Percentiles rank a stretch among this genome's conserved stretches.
Conservation (phyloP, 768 basidiomycete genomes). For the Suillus subaureus region DNA sequence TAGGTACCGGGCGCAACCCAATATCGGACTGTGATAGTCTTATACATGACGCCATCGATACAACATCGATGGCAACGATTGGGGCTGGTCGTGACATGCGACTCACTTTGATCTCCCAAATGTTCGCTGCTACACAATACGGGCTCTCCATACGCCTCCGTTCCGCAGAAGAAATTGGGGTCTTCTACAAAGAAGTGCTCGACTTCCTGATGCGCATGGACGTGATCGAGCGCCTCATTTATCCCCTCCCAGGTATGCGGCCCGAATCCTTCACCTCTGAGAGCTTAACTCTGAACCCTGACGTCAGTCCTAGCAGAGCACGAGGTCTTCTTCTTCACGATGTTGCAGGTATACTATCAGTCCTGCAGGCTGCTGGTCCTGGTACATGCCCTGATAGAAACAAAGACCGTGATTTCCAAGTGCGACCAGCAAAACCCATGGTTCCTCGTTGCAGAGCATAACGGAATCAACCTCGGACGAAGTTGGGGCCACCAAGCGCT, state of each 20-base stretch:
- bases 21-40: conserved; percentile 37
- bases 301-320: conserved; percentile 42
- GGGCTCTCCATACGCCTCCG: conserved; percentile 35
- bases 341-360: conserved; percentile 43
- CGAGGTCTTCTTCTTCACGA: conserved; percentile 45
- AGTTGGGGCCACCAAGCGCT: conserved; percentile 43
- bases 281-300: conserved; percentile 24
- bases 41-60: conserved; percentile 33
- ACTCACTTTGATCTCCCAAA: conserved; percentile 38
- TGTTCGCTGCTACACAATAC: conserved; percentile 34
- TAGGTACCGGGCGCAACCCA: conserved; percentile 44
- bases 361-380: conserved; percentile 42
- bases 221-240: conserved; percentile 38
- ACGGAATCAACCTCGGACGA: conserved; percentile 35
- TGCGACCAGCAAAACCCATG: conserved; percentile 26
- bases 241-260: conserved; percentile 39
- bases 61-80: conserved; percentile 25
- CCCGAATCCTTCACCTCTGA: neutral
- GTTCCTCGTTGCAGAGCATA: conserved; percentile 34
- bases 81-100: conserved; percentile 36
- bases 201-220: conserved; percentile 37
- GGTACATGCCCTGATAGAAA: conserved; percentile 37
- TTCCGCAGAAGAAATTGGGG: conserved; percentile 27
- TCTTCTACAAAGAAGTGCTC: conserved; percentile 38
- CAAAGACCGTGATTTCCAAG: conserved; percentile 24